These are phyloP conservation scores for Naganishia liquefaciens DNA, from an alignment of 1,284 basidiomycete genomes.

Conservation along the genomic window DNA sequence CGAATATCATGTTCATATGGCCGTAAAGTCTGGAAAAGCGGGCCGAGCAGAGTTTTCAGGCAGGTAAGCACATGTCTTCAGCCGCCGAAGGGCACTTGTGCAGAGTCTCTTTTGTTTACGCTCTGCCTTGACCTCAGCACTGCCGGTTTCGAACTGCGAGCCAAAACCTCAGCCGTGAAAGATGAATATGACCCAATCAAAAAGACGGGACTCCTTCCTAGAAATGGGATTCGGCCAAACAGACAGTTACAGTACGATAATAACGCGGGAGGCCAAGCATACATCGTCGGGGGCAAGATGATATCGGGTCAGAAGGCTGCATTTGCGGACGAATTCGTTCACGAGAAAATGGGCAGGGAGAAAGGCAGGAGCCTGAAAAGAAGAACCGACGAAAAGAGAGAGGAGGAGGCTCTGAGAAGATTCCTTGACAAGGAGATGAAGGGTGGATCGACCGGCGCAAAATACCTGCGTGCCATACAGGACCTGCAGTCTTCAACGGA, in stretches of 20 bases:
- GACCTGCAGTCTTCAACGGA: constrained; percentile 60
- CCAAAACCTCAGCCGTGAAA: constrained; percentile 49
- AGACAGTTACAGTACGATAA: constrained; percentile 27
- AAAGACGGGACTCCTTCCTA: constrained; percentile 49
- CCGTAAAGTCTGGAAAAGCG: constrained; percentile 71
- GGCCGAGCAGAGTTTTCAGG: constrained; percentile 77
- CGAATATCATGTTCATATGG: constrained; percentile 81
- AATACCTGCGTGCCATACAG: constrained; percentile 43
- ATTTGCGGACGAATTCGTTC: constrained; percentile 57
- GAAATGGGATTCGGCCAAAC: constrained; percentile 29
- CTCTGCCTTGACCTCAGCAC: constrained; percentile 1
- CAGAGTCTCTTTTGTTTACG: neutral
- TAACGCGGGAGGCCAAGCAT: constrained; percentile 64
- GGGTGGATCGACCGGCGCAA: constrained; percentile 45
- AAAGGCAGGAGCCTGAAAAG: constrained; percentile 71
- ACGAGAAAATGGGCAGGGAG: constrained; percentile 70
- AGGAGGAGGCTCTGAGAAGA: constrained; percentile 63
- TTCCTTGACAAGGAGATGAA: constrained; percentile 57
- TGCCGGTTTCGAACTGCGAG: constrained; percentile 16
- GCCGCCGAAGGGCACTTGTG: too few relatives aligned
- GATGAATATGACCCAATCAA: constrained; percentile 67
- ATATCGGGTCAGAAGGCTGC: constrained; percentile 45
- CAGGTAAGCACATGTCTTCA: constrained; percentile 62
- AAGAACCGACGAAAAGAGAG: constrained; percentile 61
- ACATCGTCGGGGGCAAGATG: constrained; percentile 68